Conservation (phyloP, 2,329 filamentous ascomycete genomes). For the Nothomitra cinnamomea region DNA sequence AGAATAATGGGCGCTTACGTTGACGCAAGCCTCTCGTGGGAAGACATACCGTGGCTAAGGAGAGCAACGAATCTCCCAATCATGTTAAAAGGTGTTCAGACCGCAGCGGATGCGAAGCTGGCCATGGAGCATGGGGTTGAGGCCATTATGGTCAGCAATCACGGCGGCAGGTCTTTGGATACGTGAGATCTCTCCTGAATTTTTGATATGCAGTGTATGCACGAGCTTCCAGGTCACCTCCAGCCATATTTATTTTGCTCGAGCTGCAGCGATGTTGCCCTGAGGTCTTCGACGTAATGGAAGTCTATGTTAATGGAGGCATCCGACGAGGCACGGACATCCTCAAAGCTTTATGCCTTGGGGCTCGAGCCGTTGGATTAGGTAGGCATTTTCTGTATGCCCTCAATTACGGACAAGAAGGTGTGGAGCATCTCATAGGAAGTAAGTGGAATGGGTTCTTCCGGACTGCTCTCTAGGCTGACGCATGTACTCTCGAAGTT, state of each 20-base stretch:
- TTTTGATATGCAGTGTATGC: neutral
- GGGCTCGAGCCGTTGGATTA: slow-evolving; percentile 43
- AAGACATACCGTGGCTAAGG: neutral
- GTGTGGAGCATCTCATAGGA: slow-evolving; percentile 33
- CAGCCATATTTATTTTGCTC: slow-evolving; percentile 40
- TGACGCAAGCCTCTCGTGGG: slow-evolving; percentile 31
- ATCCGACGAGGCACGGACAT: slow-evolving; percentile 49
- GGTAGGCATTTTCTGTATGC: slow-evolving; percentile 44
- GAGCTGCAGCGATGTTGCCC: slow-evolving; percentile 46
- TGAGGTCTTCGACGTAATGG: slow-evolving; percentile 39
- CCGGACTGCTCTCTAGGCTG: neutral
- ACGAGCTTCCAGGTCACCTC: slow-evolving; percentile 21
- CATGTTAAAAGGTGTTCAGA: slow-evolving; percentile 26
- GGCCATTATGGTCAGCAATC: slow-evolving; percentile 32
- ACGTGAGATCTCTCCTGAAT: slow-evolving; percentile 9
- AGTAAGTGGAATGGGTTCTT: slow-evolving; percentile 24
- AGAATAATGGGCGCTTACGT: slow-evolving; percentile 39
- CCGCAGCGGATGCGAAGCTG: slow-evolving; percentile 24
- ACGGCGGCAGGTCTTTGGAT: slow-evolving; percentile 35
- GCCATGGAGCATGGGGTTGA: slow-evolving; percentile 26
- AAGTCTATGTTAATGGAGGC: slow-evolving; percentile 48
- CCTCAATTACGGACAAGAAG: slow-evolving; percentile 39
- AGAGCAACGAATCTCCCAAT: slow-evolving; percentile 19
- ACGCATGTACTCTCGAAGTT: slow-evolving; percentile 17
- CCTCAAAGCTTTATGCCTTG: slow-evolving; percentile 48